phyloP scores from a whole-genome alignment of 148 eudicot genomes.

The Chenopodium album region DNA sequence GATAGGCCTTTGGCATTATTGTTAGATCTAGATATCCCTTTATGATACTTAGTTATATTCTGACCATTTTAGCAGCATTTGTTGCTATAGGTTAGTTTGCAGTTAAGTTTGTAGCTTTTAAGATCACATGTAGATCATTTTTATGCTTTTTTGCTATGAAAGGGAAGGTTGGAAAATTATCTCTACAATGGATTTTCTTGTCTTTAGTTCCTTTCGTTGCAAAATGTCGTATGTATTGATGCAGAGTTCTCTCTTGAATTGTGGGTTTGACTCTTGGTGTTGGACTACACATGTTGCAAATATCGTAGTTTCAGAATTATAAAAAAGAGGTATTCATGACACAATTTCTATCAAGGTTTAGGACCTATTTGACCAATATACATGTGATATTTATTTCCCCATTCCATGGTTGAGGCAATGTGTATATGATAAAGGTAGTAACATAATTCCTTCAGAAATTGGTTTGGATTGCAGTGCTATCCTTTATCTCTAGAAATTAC shows the following conservation, averaged over 20 bases:
- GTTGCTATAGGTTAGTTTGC: not conserved
- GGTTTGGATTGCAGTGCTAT: not conserved
- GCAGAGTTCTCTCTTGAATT: not conserved
- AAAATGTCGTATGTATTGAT: not conserved
- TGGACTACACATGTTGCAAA: not conserved
- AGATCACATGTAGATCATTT: not conserved
- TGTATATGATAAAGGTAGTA: not conserved
- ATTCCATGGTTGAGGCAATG: not conserved
- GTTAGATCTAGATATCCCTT: not conserved
- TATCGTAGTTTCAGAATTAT: not conserved
- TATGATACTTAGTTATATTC: not conserved
- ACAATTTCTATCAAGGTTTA: not conserved
- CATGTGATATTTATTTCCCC: not conserved
- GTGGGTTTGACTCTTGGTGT: not conserved
- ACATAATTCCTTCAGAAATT: not conserved
- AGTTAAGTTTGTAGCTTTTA: not conserved
- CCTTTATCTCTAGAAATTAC: not conserved
- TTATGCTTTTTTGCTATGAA: too few species aligned
- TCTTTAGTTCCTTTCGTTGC: not conserved
- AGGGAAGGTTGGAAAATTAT: too few species aligned
- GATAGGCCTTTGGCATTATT: not conserved
- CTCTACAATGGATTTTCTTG: not conserved
- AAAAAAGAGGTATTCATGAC: not conserved
- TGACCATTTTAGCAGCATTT: not conserved
- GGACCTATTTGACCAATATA: not conserved